Evolutionary conservation across 129 eudicot genomes (phyloP), one percentile per base, ranked within the genome.

Genomic region (Silybum marianum): DNA sequence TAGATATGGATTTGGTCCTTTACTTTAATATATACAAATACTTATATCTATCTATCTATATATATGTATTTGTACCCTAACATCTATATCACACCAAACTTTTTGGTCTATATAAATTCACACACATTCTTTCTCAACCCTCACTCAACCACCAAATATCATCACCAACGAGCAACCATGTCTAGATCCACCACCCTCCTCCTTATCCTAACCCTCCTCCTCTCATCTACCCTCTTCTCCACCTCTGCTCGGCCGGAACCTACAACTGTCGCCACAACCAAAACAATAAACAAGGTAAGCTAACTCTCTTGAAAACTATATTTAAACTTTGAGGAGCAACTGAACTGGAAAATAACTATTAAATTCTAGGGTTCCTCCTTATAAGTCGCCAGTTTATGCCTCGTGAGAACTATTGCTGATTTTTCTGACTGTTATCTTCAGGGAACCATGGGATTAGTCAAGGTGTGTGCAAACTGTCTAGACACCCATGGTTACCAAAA

Each of bases 231-330:
- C 42, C 6, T 79, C 79, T 63, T 71, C 11, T 34, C 83, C 39
- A 72, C 87, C 40, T 58, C 6, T 58, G 77, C 81, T 48, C 91
- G 91, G 0, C 85, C 81, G 0, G 36, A 67, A 42, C 90, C 90
- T 22, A 34, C 70, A 19, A 58, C 7, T 9, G 22, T 1, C 72
- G 42, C 81, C 38, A 11, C 69, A 28, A 26, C 66, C 18, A 58
- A 6, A 76, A 86, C 83, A 38, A 80, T 77, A 80, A 48, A 24
- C 46, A 65, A 69, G 83, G 87, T 87, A 88, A 19, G 73, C 34
- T 19, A 38, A 16, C 70, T 66, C 25, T 77, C 58, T 26, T 58
- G 25, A 12, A 74, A 42, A 26, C 9, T 38, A 74, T 62, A 26
- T 24, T 38, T 21, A 38, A 18, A 14, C 23, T 18, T 72, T 72